A percentile compares a stretch with the other conserved stretches of the same genome.
These are phyloP conservation scores for Martensiomyces pterosporus DNA, from an alignment of 192 early-diverging fungal species.

Conservation along the genomic window DNA sequence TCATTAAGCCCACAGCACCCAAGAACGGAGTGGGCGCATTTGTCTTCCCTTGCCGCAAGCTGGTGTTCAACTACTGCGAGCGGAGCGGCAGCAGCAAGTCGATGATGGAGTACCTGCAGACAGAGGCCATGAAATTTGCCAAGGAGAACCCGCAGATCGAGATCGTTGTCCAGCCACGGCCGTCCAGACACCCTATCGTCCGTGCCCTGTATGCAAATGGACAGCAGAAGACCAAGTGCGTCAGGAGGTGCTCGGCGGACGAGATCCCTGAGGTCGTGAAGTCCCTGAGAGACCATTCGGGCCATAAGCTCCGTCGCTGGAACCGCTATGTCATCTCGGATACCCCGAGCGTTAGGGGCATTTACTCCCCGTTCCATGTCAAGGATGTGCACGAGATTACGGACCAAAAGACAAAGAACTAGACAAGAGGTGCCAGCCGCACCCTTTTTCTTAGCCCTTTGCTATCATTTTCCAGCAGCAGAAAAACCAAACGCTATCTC, in stretches of 20 bases:
- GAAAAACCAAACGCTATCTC: too few relatives aligned
- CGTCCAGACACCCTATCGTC: conserved; percentile 69
- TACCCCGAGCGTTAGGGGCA: conserved; percentile 73
- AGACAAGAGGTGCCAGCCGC: too few relatives aligned
- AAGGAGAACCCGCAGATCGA: conserved; percentile 75
- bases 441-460: too few relatives aligned
- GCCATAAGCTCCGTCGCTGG: conserved; percentile 54
- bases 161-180: conserved; percentile 67
- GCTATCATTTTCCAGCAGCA: too few relatives aligned
- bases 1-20: conserved; percentile 27
- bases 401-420: conserved; percentile 18
- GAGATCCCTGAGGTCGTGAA: conserved; percentile 62
- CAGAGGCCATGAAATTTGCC: conserved; percentile 56
- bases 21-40: conserved; percentile 73
- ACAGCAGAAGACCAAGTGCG: conserved; percentile 53
- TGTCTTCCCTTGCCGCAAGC: conserved; percentile 69
- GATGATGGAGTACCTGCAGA: conserved; percentile 73
- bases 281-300: conserved; percentile 63
- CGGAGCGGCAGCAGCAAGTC: conserved; percentile 71
- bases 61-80: conserved; percentile 83
- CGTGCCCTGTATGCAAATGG: conserved; percentile 65
- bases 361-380: conserved; percentile 79
- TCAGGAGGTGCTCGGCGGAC: conserved; percentile 55
- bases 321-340: conserved; percentile 73
- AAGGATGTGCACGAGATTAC: conserved; percentile 57